Base-by-base conservation (phyloP, 345 rosid genomes). In the Gossypium stocksii region DNA sequence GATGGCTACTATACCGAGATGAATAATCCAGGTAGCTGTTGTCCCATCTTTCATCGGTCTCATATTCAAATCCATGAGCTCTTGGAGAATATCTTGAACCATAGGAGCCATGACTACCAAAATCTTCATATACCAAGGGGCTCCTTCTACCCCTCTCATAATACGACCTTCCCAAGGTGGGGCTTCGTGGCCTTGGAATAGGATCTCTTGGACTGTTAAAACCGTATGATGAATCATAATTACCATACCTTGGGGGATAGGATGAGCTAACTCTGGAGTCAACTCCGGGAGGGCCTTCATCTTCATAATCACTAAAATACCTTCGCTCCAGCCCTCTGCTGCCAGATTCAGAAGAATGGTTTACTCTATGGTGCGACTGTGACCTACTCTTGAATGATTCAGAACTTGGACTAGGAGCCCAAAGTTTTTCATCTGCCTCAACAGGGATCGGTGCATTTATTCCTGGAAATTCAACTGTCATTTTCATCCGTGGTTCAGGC, bases 371-470 rank as follows among this genome's bases (percentile, higher is more conserved):
- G 49, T 78, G 83, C 13, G 77, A 54, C 25, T 77, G 83, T n/a
- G 77, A 54, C 48, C 77, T 73, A 49, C 79, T 85, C 75, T 86
- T 80, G 44, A 57, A 80, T 44, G 79, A 54, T 75, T 82, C 91
- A 20, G 79, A 72, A 61, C 84, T 51, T 34, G 81, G 75, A 56
- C 81, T 82, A 19, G 87, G 83, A 56, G 73, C 85, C 99, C 99
- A 95, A 27, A 68, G 82, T 71, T 80, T 72, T 82, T 80, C 83
- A 83, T 95, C 90, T 25, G 97, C 93, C 61, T 85, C 85, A 75
- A 83, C 85, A 25, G 93, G 99, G 66, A 95, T 87, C 12, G 94
- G 92, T 53, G 92, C 97, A 71, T 95, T 95, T 72, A 93, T 76
- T 75, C 99, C 99, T 0, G 94, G 98, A 80, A 95, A 95, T 74